phyloP scores from a whole-genome alignment of 768 basidiomycete genomes.

The Vararia minispora region DNA sequence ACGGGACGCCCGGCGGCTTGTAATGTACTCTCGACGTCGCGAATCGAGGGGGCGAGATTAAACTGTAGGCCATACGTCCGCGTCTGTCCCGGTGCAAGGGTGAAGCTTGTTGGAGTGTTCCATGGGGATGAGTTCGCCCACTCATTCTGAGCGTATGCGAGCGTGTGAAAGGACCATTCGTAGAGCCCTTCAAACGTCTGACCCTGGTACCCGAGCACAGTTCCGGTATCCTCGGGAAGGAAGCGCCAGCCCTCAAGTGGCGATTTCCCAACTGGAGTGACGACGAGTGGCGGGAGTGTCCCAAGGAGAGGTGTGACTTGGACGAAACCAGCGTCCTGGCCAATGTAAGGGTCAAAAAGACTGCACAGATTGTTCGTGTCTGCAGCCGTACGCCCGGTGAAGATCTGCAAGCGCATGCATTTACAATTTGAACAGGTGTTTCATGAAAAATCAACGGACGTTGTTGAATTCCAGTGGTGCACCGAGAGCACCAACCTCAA shows the following conservation, averaged over 20 bases:
- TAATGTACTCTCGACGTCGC: constrained; percentile 35
- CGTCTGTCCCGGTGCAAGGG: constrained; percentile 33
- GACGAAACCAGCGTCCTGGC: constrained; percentile 45
- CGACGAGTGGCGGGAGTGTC: constrained; percentile 39
- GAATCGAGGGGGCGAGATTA: constrained; percentile 37
- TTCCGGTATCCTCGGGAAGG: constrained; percentile 36
- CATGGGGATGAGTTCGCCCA: constrained; percentile 41
- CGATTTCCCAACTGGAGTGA: constrained; percentile 29
- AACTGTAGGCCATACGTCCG: constrained; percentile 46
- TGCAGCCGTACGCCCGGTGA: constrained; percentile 39
- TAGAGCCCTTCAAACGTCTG: constrained; percentile 50
- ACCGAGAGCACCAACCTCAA: constrained; percentile 45
- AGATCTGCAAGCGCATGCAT: constrained; percentile 35
- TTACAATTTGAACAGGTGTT: background rate
- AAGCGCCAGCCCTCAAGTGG: constrained; percentile 54
- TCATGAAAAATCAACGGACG: constrained; percentile 20
- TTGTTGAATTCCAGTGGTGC: constrained; percentile 47
- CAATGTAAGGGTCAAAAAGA: constrained; percentile 46
- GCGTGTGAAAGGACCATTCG: constrained; percentile 50
- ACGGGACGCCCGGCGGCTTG: constrained; percentile 32
- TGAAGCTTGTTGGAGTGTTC: constrained; percentile 40
- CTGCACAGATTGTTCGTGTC: constrained; percentile 42
- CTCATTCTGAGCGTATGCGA: constrained; percentile 45
- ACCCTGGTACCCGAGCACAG: constrained; percentile 39
- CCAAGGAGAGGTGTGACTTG: constrained; percentile 41